Evolutionary conservation across 2,329 filamentous ascomycete genomes (phyloP).

Genomic region (Stylonectria norvegica): DNA sequence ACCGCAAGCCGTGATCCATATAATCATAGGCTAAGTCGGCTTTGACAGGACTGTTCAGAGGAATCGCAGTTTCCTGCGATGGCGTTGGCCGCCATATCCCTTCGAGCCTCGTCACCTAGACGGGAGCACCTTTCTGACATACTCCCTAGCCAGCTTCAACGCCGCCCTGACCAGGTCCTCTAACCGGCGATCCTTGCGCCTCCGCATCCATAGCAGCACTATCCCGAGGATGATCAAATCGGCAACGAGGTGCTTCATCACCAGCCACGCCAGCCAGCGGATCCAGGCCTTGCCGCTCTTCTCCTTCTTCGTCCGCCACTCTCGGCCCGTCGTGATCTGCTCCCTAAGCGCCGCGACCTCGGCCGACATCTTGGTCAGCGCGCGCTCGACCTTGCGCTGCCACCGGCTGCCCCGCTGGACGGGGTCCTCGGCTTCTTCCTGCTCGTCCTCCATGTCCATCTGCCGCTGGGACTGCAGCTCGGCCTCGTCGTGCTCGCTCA

Average conservation of each 20-base stretch:
- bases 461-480: conserved; percentile 52
- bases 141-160: conserved; percentile 55
- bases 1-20: too few relatives aligned
- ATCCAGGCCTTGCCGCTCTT: conserved; percentile 67
- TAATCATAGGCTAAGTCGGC: too few relatives aligned
- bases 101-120: conserved; percentile 43
- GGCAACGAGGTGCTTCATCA: conserved; percentile 68
- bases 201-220: conserved; percentile 69
- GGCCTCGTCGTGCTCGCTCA: conserved; percentile 77
- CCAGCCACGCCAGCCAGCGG: conserved; percentile 65
- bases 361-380: conserved; percentile 83
- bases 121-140: conserved; percentile 56
- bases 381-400: conserved; percentile 78
- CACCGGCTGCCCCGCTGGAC: conserved; percentile 54
- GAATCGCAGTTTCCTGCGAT: too few relatives aligned
- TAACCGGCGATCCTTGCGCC: conserved; percentile 65
- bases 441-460: conserved; percentile 44
- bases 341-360: conserved; percentile 91
- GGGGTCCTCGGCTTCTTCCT: conserved; percentile 33
- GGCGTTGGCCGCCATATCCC: too few relatives aligned
- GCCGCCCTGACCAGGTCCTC: conserved; percentile 71
- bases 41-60: too few relatives aligned
- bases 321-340: conserved; percentile 74
- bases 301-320: conserved; percentile 65
- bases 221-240: conserved; percentile 66